Evolutionary conservation across 768 basidiomycete species (phyloP).

Genomic region (Rickenella mellea): DNA sequence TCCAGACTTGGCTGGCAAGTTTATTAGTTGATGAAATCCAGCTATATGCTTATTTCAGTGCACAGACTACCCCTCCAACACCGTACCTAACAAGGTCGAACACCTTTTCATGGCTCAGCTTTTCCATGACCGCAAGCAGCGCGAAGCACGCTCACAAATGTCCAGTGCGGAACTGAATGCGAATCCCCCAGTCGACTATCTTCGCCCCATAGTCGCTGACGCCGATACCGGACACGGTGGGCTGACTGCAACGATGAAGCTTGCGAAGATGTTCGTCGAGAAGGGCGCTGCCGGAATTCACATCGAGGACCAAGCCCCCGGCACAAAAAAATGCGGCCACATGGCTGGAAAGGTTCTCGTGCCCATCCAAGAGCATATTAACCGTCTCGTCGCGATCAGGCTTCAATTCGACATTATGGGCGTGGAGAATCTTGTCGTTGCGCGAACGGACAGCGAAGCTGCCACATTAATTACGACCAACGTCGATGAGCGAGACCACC

Average conservation of each 20-base stretch:
- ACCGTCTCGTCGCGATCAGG: constrained; percentile 93
- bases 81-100: constrained; percentile 97
- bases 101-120: constrained; percentile 97
- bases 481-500: constrained; percentile 94
- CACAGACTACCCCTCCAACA: constrained; percentile 94
- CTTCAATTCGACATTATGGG: constrained; percentile 99
- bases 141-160: constrained; percentile 64
- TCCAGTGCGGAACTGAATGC: constrained; percentile 61
- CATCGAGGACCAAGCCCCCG: constrained; percentile 95
- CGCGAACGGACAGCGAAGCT: constrained; percentile 95
- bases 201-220: constrained; percentile 92
- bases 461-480: constrained; percentile 95
- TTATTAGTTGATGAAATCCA: not conserved
- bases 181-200: constrained; percentile 74
- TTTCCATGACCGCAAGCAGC: constrained; percentile 98
- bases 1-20: constrained; percentile 89
- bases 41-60: not conserved
- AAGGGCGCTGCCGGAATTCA: constrained; percentile 97
- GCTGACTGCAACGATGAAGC: constrained; percentile 96
- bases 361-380: constrained; percentile 95
- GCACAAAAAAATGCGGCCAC: constrained; percentile 93
- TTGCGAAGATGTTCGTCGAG: constrained; percentile 98
- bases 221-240: constrained; percentile 98
- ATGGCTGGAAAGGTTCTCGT: constrained; percentile 97
- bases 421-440: constrained; percentile 86